Percentiles rank a stretch among this genome's conserved stretches.
phyloP scores from a whole-genome alignment of 75 land plant genomes.

The Larix kaempferi region DNA sequence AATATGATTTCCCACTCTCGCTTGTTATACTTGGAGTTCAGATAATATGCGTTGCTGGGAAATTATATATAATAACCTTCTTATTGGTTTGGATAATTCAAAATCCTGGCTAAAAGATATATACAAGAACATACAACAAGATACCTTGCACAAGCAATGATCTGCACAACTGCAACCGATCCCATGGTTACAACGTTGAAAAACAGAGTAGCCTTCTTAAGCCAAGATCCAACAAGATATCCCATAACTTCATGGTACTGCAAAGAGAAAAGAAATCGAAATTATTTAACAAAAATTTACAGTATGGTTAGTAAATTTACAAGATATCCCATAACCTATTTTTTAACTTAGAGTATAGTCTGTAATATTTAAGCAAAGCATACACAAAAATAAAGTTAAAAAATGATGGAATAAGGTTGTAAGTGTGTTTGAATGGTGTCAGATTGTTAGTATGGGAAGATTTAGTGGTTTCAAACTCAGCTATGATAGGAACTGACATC shows the following conservation, averaged over 20 bases:
- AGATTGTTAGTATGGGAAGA: too few species aligned
- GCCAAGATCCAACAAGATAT: conserved; percentile 24
- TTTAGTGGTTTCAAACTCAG: too few species aligned
- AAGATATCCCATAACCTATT: too few species aligned
- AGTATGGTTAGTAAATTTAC: too few species aligned
- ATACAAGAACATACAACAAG: background rate
- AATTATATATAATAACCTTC: background rate
- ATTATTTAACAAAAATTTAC: too few species aligned
- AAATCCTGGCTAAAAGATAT: background rate
- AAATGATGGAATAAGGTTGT: too few species aligned
- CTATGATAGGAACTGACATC: too few species aligned
- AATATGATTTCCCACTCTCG: conserved; percentile 21
- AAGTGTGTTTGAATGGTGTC: too few species aligned
- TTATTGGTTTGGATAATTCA: background rate
- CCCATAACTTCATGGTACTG: conserved; percentile 37
- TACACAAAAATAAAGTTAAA: too few species aligned
- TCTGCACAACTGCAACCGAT: conserved; percentile 23
- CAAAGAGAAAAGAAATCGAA: too few species aligned
- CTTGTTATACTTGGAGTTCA: conserved; percentile 19
- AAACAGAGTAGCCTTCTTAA: conserved; percentile 12
- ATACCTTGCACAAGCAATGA: conserved; percentile 44
- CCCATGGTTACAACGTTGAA: conserved; percentile 32
- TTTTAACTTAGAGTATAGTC: too few species aligned
- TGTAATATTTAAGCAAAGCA: too few species aligned
- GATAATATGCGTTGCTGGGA: conserved; percentile 26